Percentiles rank a stretch among this genome's conserved stretches.
Conservation (phyloP, 257 asterid species). For the Dorcoceras hygrometricum region DNA sequence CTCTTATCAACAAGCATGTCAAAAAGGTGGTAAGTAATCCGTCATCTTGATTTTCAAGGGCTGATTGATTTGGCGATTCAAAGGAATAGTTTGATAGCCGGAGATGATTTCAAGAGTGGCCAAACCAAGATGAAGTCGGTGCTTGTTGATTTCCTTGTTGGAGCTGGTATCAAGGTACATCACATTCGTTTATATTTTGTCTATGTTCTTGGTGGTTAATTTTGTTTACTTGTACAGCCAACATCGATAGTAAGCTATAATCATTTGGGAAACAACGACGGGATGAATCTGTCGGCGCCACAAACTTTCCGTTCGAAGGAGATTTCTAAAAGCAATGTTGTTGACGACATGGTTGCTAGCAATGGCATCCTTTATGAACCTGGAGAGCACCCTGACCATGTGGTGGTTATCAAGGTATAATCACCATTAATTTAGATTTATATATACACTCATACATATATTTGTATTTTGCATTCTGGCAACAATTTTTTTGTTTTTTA, state of each 20-base stretch:
- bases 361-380: constrained; percentile 90
- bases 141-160: constrained; percentile 95
- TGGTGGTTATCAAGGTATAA: constrained; percentile 86
- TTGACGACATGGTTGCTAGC: constrained; percentile 99
- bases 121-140: constrained; percentile 98
- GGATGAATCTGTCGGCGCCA: constrained; percentile 95
- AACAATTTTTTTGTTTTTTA: neutral
- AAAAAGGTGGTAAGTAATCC: neutral
- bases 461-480: neutral
- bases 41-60: constrained; percentile 36
- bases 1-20: neutral
- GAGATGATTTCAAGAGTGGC: constrained; percentile 98
- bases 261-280: constrained; percentile 97
- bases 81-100: constrained; percentile 85
- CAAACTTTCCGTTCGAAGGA: constrained; percentile 98
- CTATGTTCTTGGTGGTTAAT: neutral
- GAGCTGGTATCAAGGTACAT: constrained; percentile 94
- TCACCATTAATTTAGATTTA: neutral
- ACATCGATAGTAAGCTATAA: constrained; percentile 98
- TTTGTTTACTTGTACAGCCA: constrained; percentile 47
- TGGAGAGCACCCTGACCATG: constrained; percentile 98
- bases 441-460: neutral
- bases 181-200: neutral
- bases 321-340: constrained; percentile 96
- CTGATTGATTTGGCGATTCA: constrained; percentile 81